Evolutionary conservation across 352 stramenopile genomes (phyloP), one percentile per base, ranked within the genome.

Genomic region (Pythium angustatum): DNA sequence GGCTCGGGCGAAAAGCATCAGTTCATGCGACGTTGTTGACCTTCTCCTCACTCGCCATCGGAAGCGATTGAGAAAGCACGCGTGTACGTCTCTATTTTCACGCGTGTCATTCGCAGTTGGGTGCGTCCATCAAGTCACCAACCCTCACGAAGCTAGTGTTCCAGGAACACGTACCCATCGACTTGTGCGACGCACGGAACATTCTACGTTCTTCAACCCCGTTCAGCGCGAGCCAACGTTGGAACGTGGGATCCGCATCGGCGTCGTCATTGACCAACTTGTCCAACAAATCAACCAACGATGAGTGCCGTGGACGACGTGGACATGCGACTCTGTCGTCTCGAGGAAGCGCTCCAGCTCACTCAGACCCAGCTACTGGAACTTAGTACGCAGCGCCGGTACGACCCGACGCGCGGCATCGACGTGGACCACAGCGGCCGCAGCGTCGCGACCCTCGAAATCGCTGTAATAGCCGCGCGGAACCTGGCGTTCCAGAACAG

Each of bases 281-380:
- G 4, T 22, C 15, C 34, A 7, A 34, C 2, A 26, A 5, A 22
- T 21, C 8, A 14, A 12, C 5, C 51, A 9, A 48, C 15, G 15
- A 89, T 90, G 81, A 90, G 81, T 62, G 77, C 76, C 12, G 81
- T 90, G 36, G 81, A 90, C 49, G 80, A 90, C 68, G 77, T 88
- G n/a, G 79, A 76, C 21, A 74, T 62, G 44, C 81, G 77, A 24
- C 79, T 90, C 34, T 73, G 51, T 40, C 80, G 77, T 28, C 69
- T 90, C 34, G 75, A 90, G 24, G 76, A 81, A 40, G 63, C 69
- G 26, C 69, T 79, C 26, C 65, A 81, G 15, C n/a, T 67, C n/a
- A 83, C 79, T 44, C 67, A 45, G 19, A 64, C 72, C 28, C 66
- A 87, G 62, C 63, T 87, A 24, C 76, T 74, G 6, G 68, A 67